These are phyloP conservation scores for Stachybotrys chlorohalonatus DNA, from an alignment of 2,329 filamentous ascomycete species.

Conservation along the genomic window DNA sequence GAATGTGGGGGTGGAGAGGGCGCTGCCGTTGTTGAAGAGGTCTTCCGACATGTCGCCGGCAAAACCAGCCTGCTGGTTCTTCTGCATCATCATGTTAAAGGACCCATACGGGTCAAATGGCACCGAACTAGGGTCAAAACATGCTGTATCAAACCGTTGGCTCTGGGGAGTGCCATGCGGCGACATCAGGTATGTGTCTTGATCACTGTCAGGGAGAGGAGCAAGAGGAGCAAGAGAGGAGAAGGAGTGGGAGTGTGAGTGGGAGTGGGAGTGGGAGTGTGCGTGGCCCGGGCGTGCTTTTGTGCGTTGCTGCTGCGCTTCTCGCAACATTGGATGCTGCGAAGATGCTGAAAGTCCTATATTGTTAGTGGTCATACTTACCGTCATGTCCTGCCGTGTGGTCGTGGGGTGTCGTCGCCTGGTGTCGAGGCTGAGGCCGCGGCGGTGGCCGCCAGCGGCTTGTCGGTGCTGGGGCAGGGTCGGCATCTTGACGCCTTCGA, in stretches of 20 bases:
- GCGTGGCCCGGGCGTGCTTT: constrained; percentile 62
- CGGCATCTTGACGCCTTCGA: constrained; percentile 64
- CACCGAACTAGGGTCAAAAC: constrained; percentile 32
- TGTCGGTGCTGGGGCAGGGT: constrained; percentile 46
- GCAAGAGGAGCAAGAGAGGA: constrained; percentile 9
- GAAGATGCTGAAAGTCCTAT: constrained; percentile 43
- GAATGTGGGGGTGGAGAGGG: constrained; percentile 40
- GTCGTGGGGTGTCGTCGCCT: constrained; percentile 45
- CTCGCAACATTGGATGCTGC: constrained; percentile 73
- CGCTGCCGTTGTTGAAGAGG: constrained; percentile 35
- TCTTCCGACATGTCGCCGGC: constrained; percentile 29
- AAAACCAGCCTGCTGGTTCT: constrained; percentile 36
- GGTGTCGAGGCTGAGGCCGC: constrained; percentile 78
- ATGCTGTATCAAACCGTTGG: constrained; percentile 41
- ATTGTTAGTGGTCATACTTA: constrained; percentile 47
- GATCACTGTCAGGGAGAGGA: constrained; percentile 23
- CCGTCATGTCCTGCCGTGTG: constrained; percentile 25
- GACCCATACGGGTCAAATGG: constrained; percentile 38
- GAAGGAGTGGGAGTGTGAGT: background rate
- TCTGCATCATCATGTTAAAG: constrained; percentile 34
- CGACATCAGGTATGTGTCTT: constrained; percentile 49
- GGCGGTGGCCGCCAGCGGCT: constrained; percentile 52
- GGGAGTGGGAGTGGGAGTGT: constrained; percentile 14
- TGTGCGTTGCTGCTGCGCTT: constrained; percentile 80
- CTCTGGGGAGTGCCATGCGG: constrained; percentile 46